Base-by-base conservation (phyloP, 2,329 filamentous ascomycete genomes). In the Pseudogymnoascus sp. region DNA sequence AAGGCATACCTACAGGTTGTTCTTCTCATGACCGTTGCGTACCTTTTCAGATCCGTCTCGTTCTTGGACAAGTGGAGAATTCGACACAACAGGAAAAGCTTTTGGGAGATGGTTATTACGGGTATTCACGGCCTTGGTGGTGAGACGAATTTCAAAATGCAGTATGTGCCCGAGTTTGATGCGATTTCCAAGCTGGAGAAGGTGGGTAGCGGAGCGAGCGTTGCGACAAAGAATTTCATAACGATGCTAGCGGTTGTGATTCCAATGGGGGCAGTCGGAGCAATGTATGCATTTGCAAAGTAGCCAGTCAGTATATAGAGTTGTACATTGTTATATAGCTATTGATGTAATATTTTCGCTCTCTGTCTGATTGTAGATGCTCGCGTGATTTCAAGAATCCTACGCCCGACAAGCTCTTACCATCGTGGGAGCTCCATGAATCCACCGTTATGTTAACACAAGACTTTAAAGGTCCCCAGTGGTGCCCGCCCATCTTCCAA, bases 141-240 rank as follows among this genome's bases (percentile, higher is more conserved):
- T 56, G 80, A 86, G 69, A 84, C 82, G 1, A 78, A 76, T 7
- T 92, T 91, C 70, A 83, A 87, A 18, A 88, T 92, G 74, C 88
- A 91, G 70, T 89, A 88, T 70, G 77, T 88, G 8, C 87, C 88
- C 0, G 76, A 82, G 66, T 79, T 80, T 60, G 71, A 75, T 18
- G 70, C 68, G 7, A 77, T 75, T 12, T 79, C 73, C 2, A 70
- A 72, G 56, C 68, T 70, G 61, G 72, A 56, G 28, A 56, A 56
- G 12, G 28, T 56, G 10, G 28, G 28, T 5, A 33, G 50, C 28
- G 50, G 50, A 18, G 50, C 50, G 5, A 56, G 50, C 28, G 50
- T 56, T 5, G 31, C 31, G 40, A 44, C 40, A 21, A 44, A 44
- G 40, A 44, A 44, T 44, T 5, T 44, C 21, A 44, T 44, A 6